Base-by-base conservation (phyloP, 2,329 filamentous ascomycete species). In the Xylariaceae sp. region DNA sequence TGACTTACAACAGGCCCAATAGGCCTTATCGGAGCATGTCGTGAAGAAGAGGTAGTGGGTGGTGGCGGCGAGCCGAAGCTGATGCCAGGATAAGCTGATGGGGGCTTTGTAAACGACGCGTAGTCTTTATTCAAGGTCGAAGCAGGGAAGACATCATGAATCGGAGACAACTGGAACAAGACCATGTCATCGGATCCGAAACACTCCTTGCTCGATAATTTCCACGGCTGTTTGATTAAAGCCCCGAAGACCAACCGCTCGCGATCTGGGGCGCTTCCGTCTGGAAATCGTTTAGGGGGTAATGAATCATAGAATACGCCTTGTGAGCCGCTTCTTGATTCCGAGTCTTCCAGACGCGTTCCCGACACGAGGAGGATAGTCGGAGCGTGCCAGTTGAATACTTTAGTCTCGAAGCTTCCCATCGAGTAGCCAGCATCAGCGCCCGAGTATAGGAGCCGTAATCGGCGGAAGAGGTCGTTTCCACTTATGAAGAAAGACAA, bases 341-440 rank as follows among this genome's bases (percentile, higher is more conserved):
- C 75, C 47, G 73, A 69, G 17, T 81, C 75, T 1, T 77, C 72
- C 5, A 91, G 76, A 4, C 86, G 80, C 3, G 80, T 83, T 17
- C 88, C 88, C 17, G 83, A 82, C 1, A 91, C 84, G 1, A 92
- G 78, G 9, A 92, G 76, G 15, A 92, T 82, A 0, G 88, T 90
- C 0, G 88, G 88, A 0, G 88, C 88, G 48, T 83, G 79, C 88
- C 88, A 92, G 70, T 91, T 88, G 74, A 91, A 88, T 2, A 90
- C 85, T 66, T 86, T 87, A 17, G 85, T 82, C 69, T 90, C 86
- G 63, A 91, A 90, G 57, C 85, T 87, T 18, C 88, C 87, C 83
- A 91, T 88, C 17, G 87, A 89, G 73, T 90, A 92, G 4, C 88
- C 88, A 10, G 87, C 84, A 30, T 84, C 82, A 51, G 82, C 85